A percentile compares a stretch with the other conserved stretches of the same genome.
Conservation (phyloP, 305 asterid species). For the Fraxinus latifolia region DNA sequence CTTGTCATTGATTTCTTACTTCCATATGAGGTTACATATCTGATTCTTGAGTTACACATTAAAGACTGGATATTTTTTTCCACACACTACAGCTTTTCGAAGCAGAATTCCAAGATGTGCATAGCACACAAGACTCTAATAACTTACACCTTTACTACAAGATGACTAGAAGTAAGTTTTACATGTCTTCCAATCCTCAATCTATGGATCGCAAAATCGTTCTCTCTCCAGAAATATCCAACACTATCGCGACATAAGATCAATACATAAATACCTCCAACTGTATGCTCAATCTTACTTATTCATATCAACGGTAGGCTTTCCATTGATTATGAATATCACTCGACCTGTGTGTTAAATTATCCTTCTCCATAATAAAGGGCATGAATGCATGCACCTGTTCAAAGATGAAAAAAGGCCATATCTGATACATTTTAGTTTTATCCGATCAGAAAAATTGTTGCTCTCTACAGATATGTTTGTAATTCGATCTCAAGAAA, state of each 20-base stretch:
- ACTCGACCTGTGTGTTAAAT: too few species aligned
- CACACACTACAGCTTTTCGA: background rate
- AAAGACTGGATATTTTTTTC: background rate
- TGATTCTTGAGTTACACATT: background rate
- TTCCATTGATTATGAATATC: background rate
- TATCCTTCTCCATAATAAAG: too few species aligned
- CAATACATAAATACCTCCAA: too few species aligned
- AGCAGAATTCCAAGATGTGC: too few species aligned
- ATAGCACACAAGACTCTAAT: too few species aligned
- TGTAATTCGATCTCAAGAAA: background rate
- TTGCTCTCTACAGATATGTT: background rate
- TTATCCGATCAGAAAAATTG: background rate
- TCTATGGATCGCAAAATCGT: background rate
- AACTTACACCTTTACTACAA: too few species aligned
- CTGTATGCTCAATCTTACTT: background rate
- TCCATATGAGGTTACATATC: background rate
- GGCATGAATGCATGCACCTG: background rate
- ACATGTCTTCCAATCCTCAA: background rate
- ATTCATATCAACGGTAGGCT: background rate
- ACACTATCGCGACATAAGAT: background rate
- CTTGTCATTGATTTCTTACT: background rate
- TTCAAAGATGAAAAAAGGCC: background rate
- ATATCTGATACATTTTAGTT: background rate
- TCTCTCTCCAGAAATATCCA: background rate
- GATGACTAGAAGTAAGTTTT: background rate